These are phyloP conservation scores for Scutellaria barbata DNA, from an alignment of 257 asterid species.

Conservation along the genomic window DNA sequence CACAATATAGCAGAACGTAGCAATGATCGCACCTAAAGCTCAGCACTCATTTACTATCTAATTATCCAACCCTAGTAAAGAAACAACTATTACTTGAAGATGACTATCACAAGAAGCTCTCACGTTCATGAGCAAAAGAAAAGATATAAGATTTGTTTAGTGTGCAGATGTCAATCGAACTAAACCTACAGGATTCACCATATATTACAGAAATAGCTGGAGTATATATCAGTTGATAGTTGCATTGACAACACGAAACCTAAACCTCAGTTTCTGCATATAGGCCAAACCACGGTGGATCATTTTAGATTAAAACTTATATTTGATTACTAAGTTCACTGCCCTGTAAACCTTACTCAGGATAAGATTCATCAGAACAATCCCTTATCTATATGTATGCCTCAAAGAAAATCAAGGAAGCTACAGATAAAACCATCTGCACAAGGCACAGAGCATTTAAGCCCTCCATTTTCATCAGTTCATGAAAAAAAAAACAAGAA, in stretches of 20 bases:
- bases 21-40: not conserved
- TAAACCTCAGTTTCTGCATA: slow-evolving; percentile 19
- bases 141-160: not conserved
- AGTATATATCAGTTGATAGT: not conserved
- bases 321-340: not conserved
- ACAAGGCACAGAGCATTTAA: not conserved
- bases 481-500: slow-evolving; percentile 11
- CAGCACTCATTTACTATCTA: not conserved
- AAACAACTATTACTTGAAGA: not conserved
- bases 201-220: not conserved
- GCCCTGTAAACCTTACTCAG: not conserved
- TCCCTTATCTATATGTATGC: not conserved
- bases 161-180: not conserved
- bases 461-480: slow-evolving; percentile 6
- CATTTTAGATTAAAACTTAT: not conserved
- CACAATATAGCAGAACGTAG: not conserved
- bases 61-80: not conserved
- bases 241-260: not conserved
- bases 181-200: slow-evolving; percentile 9
- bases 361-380: not conserved
- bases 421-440: not conserved
- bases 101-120: not conserved
- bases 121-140: slow-evolving; percentile 3
- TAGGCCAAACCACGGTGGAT: slow-evolving; percentile 1
- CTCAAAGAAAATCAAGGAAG: slow-evolving; percentile 15